Evolutionary conservation across 208 protist genomes (phyloP).

Genomic region (Trypanosoma melophagium): DNA sequence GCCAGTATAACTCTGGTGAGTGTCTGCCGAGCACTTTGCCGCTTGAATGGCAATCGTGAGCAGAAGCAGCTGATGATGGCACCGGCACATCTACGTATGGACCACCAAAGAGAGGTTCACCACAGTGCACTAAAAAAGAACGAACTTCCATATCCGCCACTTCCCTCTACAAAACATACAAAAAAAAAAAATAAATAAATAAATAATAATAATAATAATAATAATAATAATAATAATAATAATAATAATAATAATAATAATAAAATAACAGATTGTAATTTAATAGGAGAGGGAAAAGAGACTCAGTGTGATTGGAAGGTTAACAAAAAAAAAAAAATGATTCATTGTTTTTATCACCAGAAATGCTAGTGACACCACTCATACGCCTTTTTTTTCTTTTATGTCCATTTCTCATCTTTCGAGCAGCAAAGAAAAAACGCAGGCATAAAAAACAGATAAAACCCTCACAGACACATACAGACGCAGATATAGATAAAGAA

Average conservation of each 20-base stretch:
- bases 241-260: constrained; percentile 25
- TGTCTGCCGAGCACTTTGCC: constrained; percentile 23
- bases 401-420: no score
- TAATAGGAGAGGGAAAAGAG: neutral
- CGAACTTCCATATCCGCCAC: constrained; percentile 29
- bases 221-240: constrained; percentile 23
- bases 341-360: no score
- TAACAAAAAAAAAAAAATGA: no score
- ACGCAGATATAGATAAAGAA: no score
- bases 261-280: neutral
- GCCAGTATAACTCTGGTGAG: constrained; percentile 39
- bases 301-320: no score
- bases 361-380: no score
- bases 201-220: constrained; percentile 26
- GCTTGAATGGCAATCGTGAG: neutral
- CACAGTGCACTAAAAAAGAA: constrained; percentile 32
- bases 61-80: constrained; percentile 6
- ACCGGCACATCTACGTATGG: constrained; percentile 18
- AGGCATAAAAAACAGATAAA: no score
- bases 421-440: no score
- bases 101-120: neutral
- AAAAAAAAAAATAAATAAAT: constrained; percentile 12
- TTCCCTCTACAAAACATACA: constrained; percentile 10
- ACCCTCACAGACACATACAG: no score
- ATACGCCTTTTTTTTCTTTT: no score